These are phyloP conservation scores for Pseudofabraea citricarpa DNA, from an alignment of 2,329 filamentous ascomycete species.

Conservation along the genomic window DNA sequence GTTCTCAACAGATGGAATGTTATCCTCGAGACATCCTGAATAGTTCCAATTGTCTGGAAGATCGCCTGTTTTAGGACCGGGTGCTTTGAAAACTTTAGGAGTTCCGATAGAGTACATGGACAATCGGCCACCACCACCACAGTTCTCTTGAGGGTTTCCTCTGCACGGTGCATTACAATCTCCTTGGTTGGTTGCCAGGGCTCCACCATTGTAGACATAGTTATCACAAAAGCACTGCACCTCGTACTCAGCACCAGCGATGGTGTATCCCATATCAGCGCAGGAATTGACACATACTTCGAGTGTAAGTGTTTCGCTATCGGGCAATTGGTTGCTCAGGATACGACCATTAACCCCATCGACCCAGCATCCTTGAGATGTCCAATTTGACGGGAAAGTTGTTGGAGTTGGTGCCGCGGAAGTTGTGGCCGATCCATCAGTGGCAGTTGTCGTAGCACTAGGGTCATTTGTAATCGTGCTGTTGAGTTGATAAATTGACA, in stretches of 20 bases:
- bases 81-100: slow-evolving; percentile 9
- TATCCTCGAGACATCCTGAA: slow-evolving; percentile 27
- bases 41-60: slow-evolving; percentile 9
- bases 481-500: slow-evolving; percentile 15
- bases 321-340: slow-evolving; percentile 15
- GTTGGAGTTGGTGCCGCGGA: slow-evolving; percentile 8
- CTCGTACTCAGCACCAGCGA: slow-evolving; percentile 31
- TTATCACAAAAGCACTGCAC: slow-evolving; percentile 26
- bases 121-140: slow-evolving; percentile 26
- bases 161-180: slow-evolving; percentile 24
- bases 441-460: slow-evolving; percentile 1
- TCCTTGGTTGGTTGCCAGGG: slow-evolving; percentile 25
- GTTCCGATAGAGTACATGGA: slow-evolving; percentile 16
- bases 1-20: slow-evolving; percentile 48
- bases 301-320: slow-evolving; percentile 14
- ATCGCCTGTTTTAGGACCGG: slow-evolving; percentile 3
- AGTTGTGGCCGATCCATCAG: slow-evolving; percentile 6
- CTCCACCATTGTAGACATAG: slow-evolving; percentile 19
- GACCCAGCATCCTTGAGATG: slow-evolving; percentile 20
- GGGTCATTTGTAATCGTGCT: slow-evolving; percentile 3
- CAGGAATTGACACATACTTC: slow-evolving; percentile 29
- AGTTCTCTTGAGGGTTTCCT: slow-evolving; percentile 24
- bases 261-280: slow-evolving; percentile 19
- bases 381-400: slow-evolving; percentile 19
- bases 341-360: slow-evolving; percentile 20